Evolutionary conservation across 805 yeast species (phyloP), one percentile per base, ranked within the genome.

Genomic region (Lachancea lanzarotensis): DNA sequence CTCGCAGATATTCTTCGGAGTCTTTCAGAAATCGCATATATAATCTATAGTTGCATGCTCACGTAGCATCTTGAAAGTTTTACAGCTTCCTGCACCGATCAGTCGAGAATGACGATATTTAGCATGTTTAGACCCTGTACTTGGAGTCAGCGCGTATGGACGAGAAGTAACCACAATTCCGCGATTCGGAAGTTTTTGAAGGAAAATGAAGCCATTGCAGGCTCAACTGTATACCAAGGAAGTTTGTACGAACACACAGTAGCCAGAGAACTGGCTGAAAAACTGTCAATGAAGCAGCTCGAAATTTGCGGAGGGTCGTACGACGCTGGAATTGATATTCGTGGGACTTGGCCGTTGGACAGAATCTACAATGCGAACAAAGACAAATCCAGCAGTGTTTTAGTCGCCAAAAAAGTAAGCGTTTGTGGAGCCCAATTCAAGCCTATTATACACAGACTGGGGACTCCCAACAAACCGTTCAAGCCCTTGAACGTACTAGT

Each of bases 291-390:
- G 57, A 43, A 43, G 16, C 38, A 53, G 5, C 38, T 59, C 7
- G 40, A 45, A 26, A 55, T 55, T 32, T 51, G 60, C 2, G 68
- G 69, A 10, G 68, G 67, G 11, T 56, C 63, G 3, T 53, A 59
- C 46, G 69, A 65, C 46, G 57, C 53, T 8, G 69, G 69, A 3
- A 55, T 63, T 5, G 69, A 65, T 49, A 53, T 65, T 2, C 48
- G 45, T 11, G 66, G 65, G 1, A 43, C 42, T 19, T 62, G 66
- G 66, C 48, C 54, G 3, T 16, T 62, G 13, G 33, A 35, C 18
- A 33, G 40, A 13, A 50, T 62, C 13, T 52, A 43, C 40, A 15
- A 37, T 3, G 43, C 42, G 12, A 45, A 45, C n/a, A 17, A 34
- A 1, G 35, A 46, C 11, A 20, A 43, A 12, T 18, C 18, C 27